Conservation (phyloP, 2,329 filamentous ascomycete genomes). For the Colletotrichum gloeosporioides region DNA sequence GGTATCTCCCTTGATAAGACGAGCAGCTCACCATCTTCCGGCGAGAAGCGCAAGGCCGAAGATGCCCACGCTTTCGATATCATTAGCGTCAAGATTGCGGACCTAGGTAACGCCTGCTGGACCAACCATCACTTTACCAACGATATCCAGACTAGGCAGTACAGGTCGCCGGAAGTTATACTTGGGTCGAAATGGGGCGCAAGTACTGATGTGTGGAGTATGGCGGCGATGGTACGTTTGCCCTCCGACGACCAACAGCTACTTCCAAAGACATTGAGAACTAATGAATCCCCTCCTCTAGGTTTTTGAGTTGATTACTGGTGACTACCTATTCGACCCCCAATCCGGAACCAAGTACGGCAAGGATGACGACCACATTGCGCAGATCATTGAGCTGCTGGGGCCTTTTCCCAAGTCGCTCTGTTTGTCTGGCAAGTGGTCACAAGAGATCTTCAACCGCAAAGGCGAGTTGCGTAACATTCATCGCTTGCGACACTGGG, state of each 20-base stretch:
- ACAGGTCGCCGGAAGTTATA: slow-evolving; percentile 96
- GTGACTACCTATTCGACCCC: slow-evolving; percentile 97
- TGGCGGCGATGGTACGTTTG: slow-evolving; percentile 92
- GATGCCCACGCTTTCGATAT: slow-evolving; percentile 68
- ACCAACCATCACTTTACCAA: slow-evolving; percentile 99
- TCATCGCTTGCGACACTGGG: slow-evolving; percentile 94
- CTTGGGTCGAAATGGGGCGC: slow-evolving; percentile 97
- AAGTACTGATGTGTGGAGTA: slow-evolving; percentile 99
- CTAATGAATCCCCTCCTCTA: slow-evolving; percentile 40
- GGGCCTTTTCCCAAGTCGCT: slow-evolving; percentile 92
- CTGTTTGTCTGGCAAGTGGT: slow-evolving; percentile 94
- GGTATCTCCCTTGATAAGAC: slow-evolving; percentile 90
- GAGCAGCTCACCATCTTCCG: slow-evolving; percentile 53
- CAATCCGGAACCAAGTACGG: slow-evolving; percentile 99
- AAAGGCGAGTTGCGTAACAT: slow-evolving; percentile 98
- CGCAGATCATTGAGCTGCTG: slow-evolving; percentile 96
- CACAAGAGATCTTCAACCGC: slow-evolving; percentile 97
- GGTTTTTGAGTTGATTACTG: slow-evolving; percentile 97
- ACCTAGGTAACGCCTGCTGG: slow-evolving; percentile 98
- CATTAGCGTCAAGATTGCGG: slow-evolving; percentile 98
- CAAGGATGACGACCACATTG: slow-evolving; percentile 99
- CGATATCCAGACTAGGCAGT: slow-evolving; percentile 97
- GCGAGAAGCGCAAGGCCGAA: slow-evolving; percentile 69
- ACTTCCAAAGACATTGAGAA: not conserved
- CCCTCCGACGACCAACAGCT: not conserved